These are phyloP conservation scores for Rubia peregrina DNA, from an alignment of 305 asterid species.

Conservation along the genomic window DNA sequence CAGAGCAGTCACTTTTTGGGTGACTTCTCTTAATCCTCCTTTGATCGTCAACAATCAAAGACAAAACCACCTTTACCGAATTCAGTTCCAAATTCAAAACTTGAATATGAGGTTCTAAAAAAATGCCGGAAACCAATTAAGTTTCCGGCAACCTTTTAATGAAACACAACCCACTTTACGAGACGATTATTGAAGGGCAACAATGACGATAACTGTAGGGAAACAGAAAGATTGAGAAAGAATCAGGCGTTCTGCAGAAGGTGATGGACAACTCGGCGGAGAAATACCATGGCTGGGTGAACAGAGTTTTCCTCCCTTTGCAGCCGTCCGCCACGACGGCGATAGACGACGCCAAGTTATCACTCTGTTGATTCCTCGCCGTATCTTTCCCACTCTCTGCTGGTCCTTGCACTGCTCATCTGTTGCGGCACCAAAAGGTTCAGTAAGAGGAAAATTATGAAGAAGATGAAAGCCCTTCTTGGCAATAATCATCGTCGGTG, in stretches of 20 bases:
- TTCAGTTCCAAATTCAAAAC: no score
- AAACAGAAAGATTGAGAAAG: not conserved
- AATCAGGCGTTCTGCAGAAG: not conserved
- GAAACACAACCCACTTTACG: no score
- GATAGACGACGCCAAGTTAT: not conserved
- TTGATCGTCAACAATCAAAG: no score
- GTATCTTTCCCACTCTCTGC: not conserved
- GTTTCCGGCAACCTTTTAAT: no score
- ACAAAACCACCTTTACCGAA: no score
- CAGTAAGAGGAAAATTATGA: not conserved
- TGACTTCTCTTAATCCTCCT: no score
- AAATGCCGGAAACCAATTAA: no score
- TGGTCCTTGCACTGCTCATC: not conserved
- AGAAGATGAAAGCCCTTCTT: not conserved
- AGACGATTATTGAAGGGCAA: no score
- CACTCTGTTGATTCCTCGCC: not conserved
- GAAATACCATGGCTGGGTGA: not conserved
- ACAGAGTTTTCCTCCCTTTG: not conserved
- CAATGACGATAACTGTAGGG: not conserved
- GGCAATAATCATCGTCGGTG: no score
- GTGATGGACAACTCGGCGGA: not conserved
- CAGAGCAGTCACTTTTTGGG: no score
- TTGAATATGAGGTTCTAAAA: no score
- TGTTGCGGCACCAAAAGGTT: slow-evolving; percentile 2
- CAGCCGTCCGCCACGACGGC: not conserved